A percentile compares a stretch with the other conserved stretches of the same genome.
These are phyloP conservation scores for Rhynchosporium agropyri DNA, from an alignment of 2,329 filamentous ascomycete species.

Conservation along the genomic window DNA sequence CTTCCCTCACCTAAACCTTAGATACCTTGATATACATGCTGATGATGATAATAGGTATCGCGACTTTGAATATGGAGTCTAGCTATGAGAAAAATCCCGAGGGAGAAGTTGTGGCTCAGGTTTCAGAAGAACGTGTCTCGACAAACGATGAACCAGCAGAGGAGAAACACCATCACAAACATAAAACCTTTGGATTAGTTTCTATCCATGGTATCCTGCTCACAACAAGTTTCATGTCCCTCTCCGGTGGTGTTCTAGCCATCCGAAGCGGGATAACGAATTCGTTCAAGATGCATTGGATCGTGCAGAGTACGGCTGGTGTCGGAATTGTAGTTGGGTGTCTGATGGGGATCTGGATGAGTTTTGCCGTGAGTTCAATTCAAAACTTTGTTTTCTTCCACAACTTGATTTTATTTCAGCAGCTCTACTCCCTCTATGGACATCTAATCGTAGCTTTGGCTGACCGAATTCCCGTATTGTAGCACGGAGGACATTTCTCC, in stretches of 20 bases:
- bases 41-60: background rate
- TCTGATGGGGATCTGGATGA: conserved; percentile 22
- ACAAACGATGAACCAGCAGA: background rate
- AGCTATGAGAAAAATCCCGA: conserved; percentile 1
- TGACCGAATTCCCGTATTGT: background rate
- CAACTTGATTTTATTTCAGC: too few species aligned
- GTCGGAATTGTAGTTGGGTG: conserved; percentile 22
- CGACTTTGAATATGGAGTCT: background rate
- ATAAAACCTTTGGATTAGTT: conserved; percentile 20
- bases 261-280: conserved; percentile 22
- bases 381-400: background rate
- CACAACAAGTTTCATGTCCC: conserved; percentile 18
- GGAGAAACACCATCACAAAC: conserved; percentile 22
- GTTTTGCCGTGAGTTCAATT: background rate
- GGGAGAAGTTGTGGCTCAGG: background rate
- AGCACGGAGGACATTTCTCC: conserved; percentile 20
- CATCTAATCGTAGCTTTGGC: background rate
- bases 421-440: background rate
- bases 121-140: background rate
- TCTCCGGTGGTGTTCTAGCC: conserved; percentile 20
- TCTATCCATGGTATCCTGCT: conserved; percentile 25
- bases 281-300: conserved; percentile 26
- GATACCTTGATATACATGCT: background rate
- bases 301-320: conserved; percentile 19
- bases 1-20: background rate